Evolutionary conservation across 495 filamentous ascomycete species (phyloP).

Genomic region (Penicillium soppii): DNA sequence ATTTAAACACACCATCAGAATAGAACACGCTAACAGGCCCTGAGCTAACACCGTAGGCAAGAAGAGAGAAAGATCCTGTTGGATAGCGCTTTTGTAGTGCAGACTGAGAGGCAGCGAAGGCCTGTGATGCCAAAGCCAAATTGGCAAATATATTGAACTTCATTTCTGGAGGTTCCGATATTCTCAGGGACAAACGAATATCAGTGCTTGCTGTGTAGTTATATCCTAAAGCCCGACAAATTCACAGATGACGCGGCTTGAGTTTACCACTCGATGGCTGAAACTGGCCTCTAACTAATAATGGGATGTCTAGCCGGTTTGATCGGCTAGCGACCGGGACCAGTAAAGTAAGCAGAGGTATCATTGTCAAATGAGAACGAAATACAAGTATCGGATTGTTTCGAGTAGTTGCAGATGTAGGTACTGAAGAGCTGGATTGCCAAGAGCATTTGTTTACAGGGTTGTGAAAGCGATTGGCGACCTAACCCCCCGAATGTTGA

Average conservation of each 20-base stretch:
- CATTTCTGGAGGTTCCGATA: constrained; percentile 1
- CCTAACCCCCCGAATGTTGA: too few relatives aligned
- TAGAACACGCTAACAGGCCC: constrained; percentile 14
- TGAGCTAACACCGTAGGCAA: constrained; percentile 15
- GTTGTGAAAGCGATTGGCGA: constrained; percentile 3
- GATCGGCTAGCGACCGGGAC: not conserved
- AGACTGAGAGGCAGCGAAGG: not conserved
- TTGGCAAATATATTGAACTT: constrained; percentile 3
- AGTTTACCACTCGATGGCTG: not conserved
- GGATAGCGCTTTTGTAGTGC: constrained; percentile 19
- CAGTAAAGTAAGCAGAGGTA: not conserved
- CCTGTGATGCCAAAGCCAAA: constrained; percentile 7
- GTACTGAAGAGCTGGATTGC: not conserved
- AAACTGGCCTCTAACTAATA: not conserved
- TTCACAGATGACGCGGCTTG: not conserved
- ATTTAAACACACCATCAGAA: constrained; percentile 17
- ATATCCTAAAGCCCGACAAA: not conserved
- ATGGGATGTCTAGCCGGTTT: not conserved
- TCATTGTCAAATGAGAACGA: not conserved
- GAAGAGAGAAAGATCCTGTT: constrained; percentile 14
- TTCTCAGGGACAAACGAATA: not conserved
- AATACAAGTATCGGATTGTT: not conserved
- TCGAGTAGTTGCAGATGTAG: too few relatives aligned
- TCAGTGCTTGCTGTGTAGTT: not conserved
- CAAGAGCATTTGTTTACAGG: not conserved